Percentiles rank a stretch among this genome's conserved stretches.
Conservation (phyloP, 2,329 filamentous ascomycete genomes). For the Akanthomyces dipterigenus region DNA sequence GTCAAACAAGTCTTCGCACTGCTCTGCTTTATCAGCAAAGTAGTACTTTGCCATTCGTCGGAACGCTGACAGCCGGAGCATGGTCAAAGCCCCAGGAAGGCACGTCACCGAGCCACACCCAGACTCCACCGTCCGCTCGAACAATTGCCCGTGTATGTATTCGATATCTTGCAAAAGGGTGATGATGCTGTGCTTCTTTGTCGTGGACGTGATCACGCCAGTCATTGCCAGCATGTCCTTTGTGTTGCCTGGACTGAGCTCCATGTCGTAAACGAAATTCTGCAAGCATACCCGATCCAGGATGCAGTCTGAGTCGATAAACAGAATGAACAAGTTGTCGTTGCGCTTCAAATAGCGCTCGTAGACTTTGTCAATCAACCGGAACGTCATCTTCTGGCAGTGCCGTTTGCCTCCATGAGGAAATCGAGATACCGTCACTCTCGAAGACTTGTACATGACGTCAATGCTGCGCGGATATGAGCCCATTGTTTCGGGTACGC, state of each 20-base stretch:
- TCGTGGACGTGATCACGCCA: constrained; percentile 92
- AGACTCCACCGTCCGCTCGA: constrained; percentile 92
- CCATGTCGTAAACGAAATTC: constrained; percentile 99
- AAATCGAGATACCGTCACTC: constrained; percentile 87
- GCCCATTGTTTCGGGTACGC: constrained; percentile 69
- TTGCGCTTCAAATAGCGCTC: constrained; percentile 77
- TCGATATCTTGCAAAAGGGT: constrained; percentile 97
- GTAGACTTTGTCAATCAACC: constrained; percentile 89
- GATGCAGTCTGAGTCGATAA: constrained; percentile 97
- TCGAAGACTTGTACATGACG: constrained; percentile 71
- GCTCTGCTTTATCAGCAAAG: constrained; percentile 93
- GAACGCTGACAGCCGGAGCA: constrained; percentile 93
- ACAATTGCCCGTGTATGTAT: constrained; percentile 93
- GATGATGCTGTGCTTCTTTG: constrained; percentile 78
- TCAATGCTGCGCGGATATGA: constrained; percentile 87
- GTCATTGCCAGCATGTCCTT: constrained; percentile 96
- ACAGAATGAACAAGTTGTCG: constrained; percentile 90
- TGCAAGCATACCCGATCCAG: constrained; percentile 86
- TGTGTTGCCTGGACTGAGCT: constrained; percentile 86
- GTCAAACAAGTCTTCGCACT: constrained; percentile 93
- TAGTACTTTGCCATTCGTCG: constrained; percentile 97
- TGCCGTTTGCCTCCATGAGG: constrained; percentile 88
- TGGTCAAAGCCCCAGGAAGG: constrained; percentile 88
- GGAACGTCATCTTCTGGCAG: constrained; percentile 90
- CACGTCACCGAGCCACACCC: constrained; percentile 92